These are phyloP conservation scores for Peronosclerospora sorghi DNA, from an alignment of 352 stramenopile species.

Conservation along the genomic window DNA sequence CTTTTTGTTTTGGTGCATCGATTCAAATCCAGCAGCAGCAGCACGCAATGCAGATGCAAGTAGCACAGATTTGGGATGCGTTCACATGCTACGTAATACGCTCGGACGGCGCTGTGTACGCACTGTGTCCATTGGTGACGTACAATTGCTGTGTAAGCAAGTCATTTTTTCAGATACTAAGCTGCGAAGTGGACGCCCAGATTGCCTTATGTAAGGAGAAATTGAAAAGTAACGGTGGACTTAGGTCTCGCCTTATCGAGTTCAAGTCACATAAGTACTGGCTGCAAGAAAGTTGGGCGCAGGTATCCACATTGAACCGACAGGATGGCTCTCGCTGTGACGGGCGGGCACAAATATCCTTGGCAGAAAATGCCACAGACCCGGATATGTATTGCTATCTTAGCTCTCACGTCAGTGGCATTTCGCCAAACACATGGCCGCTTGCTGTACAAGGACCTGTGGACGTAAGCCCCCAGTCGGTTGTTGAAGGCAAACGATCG, in stretches of 20 bases:
- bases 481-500: slow-evolving; percentile 44
- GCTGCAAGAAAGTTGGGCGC: slow-evolving; percentile 55
- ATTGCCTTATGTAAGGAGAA: slow-evolving; percentile 44
- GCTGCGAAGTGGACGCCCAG: slow-evolving; percentile 49
- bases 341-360: slow-evolving; percentile 1
- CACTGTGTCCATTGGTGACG: slow-evolving; percentile 58
- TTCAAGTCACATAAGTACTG: slow-evolving; percentile 82
- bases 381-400: slow-evolving; percentile 29
- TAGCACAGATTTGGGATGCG: slow-evolving; percentile 40
- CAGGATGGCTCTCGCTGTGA: slow-evolving; percentile 8
- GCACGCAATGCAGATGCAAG: slow-evolving; percentile 12
- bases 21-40: slow-evolving; percentile 13
- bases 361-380: slow-evolving; percentile 3
- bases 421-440: slow-evolving; percentile 65
- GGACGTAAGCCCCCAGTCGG: slow-evolving; percentile 40
- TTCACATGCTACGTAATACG: slow-evolving; percentile 71
- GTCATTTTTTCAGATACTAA: slow-evolving; percentile 35
- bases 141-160: slow-evolving; percentile 40
- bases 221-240: slow-evolving; percentile 5
- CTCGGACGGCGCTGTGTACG: slow-evolving; percentile 58
- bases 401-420: slow-evolving; percentile 52
- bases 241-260: slow-evolving; percentile 34
- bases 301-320: slow-evolving; percentile 3
- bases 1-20: slow-evolving; percentile 52
- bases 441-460: slow-evolving; percentile 60